These are phyloP conservation scores for Melaleuca quinquenervia DNA, from an alignment of 345 rosid species.

Conservation along the genomic window DNA sequence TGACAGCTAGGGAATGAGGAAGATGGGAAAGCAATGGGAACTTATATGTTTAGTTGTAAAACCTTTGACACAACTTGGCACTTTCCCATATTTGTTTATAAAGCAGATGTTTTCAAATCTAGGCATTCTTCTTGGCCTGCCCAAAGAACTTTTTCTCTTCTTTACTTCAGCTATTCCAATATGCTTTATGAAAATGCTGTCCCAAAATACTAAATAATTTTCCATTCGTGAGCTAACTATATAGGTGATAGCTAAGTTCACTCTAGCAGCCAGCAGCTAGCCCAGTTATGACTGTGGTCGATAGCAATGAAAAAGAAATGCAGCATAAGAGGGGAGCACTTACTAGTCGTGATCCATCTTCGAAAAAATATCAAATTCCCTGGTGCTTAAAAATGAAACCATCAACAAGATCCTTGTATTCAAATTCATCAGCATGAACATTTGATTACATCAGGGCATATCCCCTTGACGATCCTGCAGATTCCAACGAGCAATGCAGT, in stretches of 20 bases:
- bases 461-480: conserved; percentile 57
- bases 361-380: conserved; percentile 87
- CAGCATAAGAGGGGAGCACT: conserved; percentile 6
- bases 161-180: neutral
- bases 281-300: neutral
- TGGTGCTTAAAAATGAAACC: conserved; percentile 89
- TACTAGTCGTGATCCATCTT: conserved; percentile 93
- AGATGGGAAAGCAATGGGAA: neutral
- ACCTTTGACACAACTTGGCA: neutral
- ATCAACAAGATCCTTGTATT: conserved; percentile 95
- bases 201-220: neutral
- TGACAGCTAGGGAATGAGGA: neutral
- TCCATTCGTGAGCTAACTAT: neutral
- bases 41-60: neutral
- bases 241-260: neutral
- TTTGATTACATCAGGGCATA: conserved; percentile 56
- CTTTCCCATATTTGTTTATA: neutral
- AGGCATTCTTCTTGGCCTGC: neutral
- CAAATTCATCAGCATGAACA: conserved; percentile 80
- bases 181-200: neutral
- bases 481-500: neutral
- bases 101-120: neutral
- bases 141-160: neutral
- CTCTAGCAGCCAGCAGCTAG: neutral
- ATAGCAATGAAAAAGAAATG: neutral